Percentiles rank a stretch among this genome's conserved stretches.
These are phyloP conservation scores for Lachnellula hyalina DNA, from an alignment of 2,329 filamentous ascomycete genomes.

Conservation along the genomic window DNA sequence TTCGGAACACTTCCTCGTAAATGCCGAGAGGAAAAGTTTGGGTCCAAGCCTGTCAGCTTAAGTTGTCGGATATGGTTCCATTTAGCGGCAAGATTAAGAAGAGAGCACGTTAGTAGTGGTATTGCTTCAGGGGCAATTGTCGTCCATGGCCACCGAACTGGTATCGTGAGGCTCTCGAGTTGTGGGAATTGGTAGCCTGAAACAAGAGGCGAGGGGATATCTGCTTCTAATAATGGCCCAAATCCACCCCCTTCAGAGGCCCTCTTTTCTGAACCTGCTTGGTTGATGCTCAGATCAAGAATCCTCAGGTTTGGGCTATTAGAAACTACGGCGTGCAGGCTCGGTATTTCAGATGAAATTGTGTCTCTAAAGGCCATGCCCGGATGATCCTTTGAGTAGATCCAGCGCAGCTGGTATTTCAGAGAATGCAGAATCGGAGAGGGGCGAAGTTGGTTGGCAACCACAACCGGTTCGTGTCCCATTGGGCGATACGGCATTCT, in stretches of 20 bases:
- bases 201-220: not conserved
- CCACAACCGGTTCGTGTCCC: too few species aligned
- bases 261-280: not conserved
- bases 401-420: not conserved
- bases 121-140: not conserved
- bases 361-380: not conserved
- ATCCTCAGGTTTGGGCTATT: not conserved
- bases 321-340: not conserved
- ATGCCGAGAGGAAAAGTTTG: not conserved
- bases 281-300: not conserved
- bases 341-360: not conserved
- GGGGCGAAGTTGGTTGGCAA: not conserved
- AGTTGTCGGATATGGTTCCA: not conserved
- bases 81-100: not conserved
- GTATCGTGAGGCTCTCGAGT: not conserved
- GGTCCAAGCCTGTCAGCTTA: not conserved
- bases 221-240: not conserved
- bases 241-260: not conserved
- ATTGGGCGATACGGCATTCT: conserved; percentile 32
- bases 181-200: not conserved
- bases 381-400: not conserved
- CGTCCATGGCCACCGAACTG: not conserved
- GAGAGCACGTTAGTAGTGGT: not conserved
- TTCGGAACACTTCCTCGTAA: not conserved
- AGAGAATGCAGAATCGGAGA: not conserved